A percentile compares a stretch with the other conserved stretches of the same genome.
These are phyloP conservation scores for Globisporangium acanthophoron DNA, from an alignment of 352 stramenopile genomes.

Conservation along the genomic window DNA sequence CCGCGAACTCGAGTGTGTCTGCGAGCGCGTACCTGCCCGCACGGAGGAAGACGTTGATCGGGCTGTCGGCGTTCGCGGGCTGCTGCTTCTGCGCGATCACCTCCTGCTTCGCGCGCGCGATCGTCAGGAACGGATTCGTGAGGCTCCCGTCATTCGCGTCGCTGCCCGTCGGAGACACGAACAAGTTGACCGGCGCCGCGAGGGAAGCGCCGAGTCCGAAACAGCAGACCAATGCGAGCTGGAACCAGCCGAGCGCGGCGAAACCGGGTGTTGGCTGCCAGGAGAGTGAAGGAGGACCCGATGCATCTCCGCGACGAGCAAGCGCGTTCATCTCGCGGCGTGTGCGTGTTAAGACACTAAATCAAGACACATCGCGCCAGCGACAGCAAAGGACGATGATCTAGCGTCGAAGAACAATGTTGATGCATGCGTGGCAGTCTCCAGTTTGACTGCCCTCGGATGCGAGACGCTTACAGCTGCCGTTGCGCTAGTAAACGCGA, in stretches of 20 bases:
- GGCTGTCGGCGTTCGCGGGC: constrained; percentile 13
- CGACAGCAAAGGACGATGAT: neutral
- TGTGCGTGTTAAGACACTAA: neutral
- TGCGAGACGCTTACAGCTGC: neutral
- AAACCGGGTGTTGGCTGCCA: neutral
- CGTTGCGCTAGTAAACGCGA: neutral
- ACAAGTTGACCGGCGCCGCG: constrained; percentile 20
- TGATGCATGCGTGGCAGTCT: no score
- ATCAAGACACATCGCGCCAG: neutral
- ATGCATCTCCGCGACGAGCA: neutral
- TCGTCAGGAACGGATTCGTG: constrained; percentile 36
- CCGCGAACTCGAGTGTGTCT: constrained; percentile 46
- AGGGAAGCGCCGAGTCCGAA: neutral
- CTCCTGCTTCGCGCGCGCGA: constrained; percentile 39
- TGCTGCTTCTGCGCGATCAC: constrained; percentile 24
- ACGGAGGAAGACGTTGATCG: constrained; percentile 61
- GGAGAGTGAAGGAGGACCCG: no score
- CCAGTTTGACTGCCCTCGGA: neutral
- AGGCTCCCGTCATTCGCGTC: constrained; percentile 47
- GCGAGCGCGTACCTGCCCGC: constrained; percentile 46
- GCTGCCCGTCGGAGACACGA: constrained; percentile 39
- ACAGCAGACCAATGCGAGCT: neutral
- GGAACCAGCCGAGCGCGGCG: neutral
- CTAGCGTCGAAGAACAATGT: no score
- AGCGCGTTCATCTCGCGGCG: neutral